Evolutionary conservation across 768 basidiomycete species (phyloP).

Genomic region (Pleurotus djamor): DNA sequence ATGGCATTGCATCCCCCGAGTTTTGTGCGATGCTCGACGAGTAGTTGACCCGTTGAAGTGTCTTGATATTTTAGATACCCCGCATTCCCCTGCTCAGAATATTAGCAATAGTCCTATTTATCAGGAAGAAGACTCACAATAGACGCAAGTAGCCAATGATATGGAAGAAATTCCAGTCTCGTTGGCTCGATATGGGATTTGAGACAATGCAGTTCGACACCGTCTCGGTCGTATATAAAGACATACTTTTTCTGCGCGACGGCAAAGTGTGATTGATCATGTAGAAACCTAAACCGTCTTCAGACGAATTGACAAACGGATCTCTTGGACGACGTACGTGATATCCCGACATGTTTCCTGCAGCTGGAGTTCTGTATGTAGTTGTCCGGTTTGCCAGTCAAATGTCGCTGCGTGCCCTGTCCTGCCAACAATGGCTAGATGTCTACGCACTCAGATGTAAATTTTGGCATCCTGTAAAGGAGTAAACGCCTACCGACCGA

Average conservation of each 20-base stretch:
- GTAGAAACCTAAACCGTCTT: slow-evolving; percentile 64
- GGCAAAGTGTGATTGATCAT: slow-evolving; percentile 91
- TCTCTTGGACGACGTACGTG: slow-evolving; percentile 51
- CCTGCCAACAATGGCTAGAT: slow-evolving; percentile 82
- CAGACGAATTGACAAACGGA: not conserved
- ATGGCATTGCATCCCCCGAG: slow-evolving; percentile 83
- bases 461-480: not conserved
- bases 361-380: slow-evolving; percentile 87
- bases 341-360: slow-evolving; percentile 92
- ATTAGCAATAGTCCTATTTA: not conserved
- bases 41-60: slow-evolving; percentile 86
- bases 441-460: slow-evolving; percentile 37
- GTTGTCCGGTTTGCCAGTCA: slow-evolving; percentile 85
- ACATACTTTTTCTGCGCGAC: slow-evolving; percentile 96
- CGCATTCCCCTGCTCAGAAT: slow-evolving; percentile 62
- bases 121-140: slow-evolving; percentile 47
- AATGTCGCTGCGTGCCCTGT: slow-evolving; percentile 90
- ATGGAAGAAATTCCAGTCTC: slow-evolving; percentile 88
- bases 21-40: slow-evolving; percentile 88
- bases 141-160: slow-evolving; percentile 90
- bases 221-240: slow-evolving; percentile 93
- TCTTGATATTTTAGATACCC: slow-evolving; percentile 97
- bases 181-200: slow-evolving; percentile 88
- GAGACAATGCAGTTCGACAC: slow-evolving; percentile 87
- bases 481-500: slow-evolving; percentile 45